Conservation (phyloP, 1,284 basidiomycete genomes). For the Puccinia polysora region DNA sequence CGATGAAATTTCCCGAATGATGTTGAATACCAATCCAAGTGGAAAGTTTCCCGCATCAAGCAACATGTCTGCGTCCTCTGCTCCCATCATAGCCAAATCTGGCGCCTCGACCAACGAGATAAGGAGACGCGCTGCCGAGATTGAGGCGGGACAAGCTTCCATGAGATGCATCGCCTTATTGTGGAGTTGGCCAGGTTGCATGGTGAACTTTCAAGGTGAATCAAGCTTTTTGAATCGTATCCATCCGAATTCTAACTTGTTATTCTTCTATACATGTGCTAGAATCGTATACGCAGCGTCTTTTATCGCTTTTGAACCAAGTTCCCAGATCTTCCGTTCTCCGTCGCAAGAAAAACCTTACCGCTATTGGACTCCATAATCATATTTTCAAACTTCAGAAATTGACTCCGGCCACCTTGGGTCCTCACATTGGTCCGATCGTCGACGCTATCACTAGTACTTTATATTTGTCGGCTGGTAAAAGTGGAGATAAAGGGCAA, state of each 20-base stretch:
- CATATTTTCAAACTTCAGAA: slow-evolving; percentile 34
- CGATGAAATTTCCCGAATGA: slow-evolving; percentile 27
- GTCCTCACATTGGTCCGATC: slow-evolving; percentile 6
- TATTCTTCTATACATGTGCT: not conserved
- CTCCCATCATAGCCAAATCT: not conserved
- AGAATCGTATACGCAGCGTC: slow-evolving; percentile 18
- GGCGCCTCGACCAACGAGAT: slow-evolving; percentile 40
- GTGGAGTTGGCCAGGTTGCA: slow-evolving; percentile 36
- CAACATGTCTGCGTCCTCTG: not conserved
- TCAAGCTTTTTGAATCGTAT: not conserved
- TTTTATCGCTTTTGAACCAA: slow-evolving; percentile 16
- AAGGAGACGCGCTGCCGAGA: slow-evolving; percentile 35
- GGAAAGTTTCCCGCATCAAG: not conserved
- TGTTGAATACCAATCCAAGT: not conserved
- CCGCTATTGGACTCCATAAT: slow-evolving; percentile 25
- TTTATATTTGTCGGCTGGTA: slow-evolving; percentile 35
- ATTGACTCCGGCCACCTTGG: slow-evolving; percentile 1
- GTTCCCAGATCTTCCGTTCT: slow-evolving; percentile 31
- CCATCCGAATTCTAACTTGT: not conserved
- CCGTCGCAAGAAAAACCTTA: slow-evolving; percentile 35
- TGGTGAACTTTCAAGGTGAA: slow-evolving; percentile 11
- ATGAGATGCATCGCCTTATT: slow-evolving; percentile 30
- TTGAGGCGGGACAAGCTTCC: slow-evolving; percentile 37
- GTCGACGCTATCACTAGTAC: slow-evolving; percentile 32
- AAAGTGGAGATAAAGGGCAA: slow-evolving; percentile 37